These are phyloP conservation scores for Kwoniella mangroviensis DNA, from an alignment of 768 basidiomycete genomes.

Conservation along the genomic window DNA sequence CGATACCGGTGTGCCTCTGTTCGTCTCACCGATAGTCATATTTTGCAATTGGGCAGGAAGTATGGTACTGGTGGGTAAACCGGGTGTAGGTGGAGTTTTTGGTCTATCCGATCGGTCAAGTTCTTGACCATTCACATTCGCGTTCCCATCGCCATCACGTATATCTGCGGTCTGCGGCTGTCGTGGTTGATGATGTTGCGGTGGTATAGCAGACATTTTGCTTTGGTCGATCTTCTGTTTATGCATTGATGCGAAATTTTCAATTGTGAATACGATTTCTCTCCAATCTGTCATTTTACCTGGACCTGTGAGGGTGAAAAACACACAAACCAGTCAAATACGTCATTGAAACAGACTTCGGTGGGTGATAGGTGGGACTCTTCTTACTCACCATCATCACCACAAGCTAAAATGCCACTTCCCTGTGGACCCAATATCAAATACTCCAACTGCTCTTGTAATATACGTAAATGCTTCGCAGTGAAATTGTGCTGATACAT, in stretches of 20 bases:
- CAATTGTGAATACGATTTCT: conserved; percentile 66
- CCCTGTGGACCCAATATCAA: conserved; percentile 78
- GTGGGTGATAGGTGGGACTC: neutral
- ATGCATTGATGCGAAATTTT: conserved; percentile 37
- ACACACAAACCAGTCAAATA: neutral
- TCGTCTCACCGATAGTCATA: neutral
- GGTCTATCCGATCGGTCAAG: neutral
- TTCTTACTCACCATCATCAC: conserved; percentile 73
- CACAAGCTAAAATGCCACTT: conserved; percentile 85
- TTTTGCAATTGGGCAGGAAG: neutral
- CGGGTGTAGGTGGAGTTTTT: conserved; percentile 19
- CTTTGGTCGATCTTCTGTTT: neutral
- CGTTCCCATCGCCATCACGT: neutral
- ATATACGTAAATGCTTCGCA: conserved; percentile 74
- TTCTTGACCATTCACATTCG: neutral
- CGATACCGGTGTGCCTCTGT: neutral
- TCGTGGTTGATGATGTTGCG: neutral
- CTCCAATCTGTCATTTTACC: conserved; percentile 98
- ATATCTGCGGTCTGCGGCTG: neutral
- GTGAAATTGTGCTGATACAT: conserved; percentile 97
- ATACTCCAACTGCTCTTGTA: conserved; percentile 78
- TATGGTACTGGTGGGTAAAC: neutral
- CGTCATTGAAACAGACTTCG: neutral
- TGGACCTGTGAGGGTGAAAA: conserved; percentile 63
- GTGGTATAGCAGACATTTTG: neutral